A percentile compares a stretch with the other conserved stretches of the same genome.
Evolutionary conservation across 768 basidiomycete species (phyloP).

Genomic region (Infundibulicybe gibba): DNA sequence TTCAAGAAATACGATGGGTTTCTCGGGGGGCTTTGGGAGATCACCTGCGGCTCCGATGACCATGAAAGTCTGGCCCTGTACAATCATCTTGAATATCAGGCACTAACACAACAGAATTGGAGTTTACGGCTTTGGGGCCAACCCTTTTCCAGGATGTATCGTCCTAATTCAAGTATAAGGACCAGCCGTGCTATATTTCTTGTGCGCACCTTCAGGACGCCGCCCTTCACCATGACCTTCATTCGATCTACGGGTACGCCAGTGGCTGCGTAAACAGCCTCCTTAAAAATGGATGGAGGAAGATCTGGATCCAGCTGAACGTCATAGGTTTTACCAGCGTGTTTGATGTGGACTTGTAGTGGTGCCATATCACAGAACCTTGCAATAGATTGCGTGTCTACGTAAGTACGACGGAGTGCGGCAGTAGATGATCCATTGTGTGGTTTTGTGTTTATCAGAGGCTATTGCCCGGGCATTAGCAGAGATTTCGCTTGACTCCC

Average conservation of each 20-base stretch:
- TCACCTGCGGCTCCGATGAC: slow-evolving; percentile 94
- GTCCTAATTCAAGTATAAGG: slow-evolving; percentile 45
- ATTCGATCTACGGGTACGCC: slow-evolving; percentile 89
- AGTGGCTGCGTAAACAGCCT: slow-evolving; percentile 74
- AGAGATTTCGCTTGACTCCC: no score
- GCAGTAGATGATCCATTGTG: no score
- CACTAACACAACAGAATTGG: neutral
- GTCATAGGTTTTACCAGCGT: slow-evolving; percentile 77
- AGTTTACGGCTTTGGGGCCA: slow-evolving; percentile 72
- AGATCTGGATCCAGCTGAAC: slow-evolving; percentile 71
- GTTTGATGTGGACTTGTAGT: slow-evolving; percentile 81
- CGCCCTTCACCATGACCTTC: slow-evolving; percentile 97
- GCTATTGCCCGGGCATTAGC: no score
- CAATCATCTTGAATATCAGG: neutral
- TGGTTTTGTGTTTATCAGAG: no score
- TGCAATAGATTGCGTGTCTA: no score
- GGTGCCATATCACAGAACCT: slow-evolving; percentile 46
- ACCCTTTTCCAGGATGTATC: slow-evolving; percentile 86
- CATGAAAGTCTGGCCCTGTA: slow-evolving; percentile 75
- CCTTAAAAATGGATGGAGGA: slow-evolving; percentile 75
- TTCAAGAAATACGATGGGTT: slow-evolving; percentile 82
- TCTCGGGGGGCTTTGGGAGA: slow-evolving; percentile 81
- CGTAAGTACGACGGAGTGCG: no score
- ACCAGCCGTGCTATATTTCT: neutral
- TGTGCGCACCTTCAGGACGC: slow-evolving; percentile 73